These are phyloP conservation scores for Caryopteris hybrid DNA, from an alignment of 305 asterid species.

Conservation along the genomic window DNA sequence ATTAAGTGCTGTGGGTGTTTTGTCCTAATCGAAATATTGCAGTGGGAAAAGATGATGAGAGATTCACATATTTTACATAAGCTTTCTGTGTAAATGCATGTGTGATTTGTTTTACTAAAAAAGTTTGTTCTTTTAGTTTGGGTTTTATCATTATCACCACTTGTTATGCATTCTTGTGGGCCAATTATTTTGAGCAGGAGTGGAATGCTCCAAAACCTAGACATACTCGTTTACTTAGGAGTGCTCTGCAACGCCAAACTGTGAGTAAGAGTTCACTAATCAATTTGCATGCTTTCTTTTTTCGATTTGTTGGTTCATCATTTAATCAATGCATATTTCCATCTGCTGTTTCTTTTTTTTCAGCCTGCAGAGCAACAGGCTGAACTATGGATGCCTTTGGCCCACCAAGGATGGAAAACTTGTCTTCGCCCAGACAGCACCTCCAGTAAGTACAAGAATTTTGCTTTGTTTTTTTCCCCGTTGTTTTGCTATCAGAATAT, in stretches of 20 bases:
- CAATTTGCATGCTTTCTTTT: not conserved
- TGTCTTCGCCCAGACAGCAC: slow-evolving; percentile 27
- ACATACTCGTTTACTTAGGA: slow-evolving; percentile 55
- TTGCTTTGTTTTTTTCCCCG: not conserved
- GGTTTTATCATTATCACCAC: not conserved
- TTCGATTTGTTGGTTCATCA: not conserved
- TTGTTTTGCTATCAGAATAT: too few relatives aligned
- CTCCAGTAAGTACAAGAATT: slow-evolving; percentile 33
- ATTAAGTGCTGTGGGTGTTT: not conserved
- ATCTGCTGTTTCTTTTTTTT: slow-evolving; percentile 1
- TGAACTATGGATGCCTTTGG: slow-evolving; percentile 70
- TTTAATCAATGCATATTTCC: not conserved
- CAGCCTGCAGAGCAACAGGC: slow-evolving; percentile 43
- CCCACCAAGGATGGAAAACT: slow-evolving; percentile 68
- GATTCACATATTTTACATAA: not conserved
- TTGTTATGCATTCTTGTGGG: not conserved
- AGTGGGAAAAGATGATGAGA: not conserved
- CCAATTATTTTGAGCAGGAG: slow-evolving; percentile 48
- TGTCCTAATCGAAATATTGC: not conserved
- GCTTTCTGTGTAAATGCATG: not conserved
- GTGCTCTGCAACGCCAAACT: slow-evolving; percentile 54
- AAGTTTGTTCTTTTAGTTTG: not conserved
- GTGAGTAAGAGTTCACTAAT: slow-evolving; percentile 51
- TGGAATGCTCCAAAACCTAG: slow-evolving; percentile 76
- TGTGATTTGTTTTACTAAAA: not conserved